A percentile compares a stretch with the other conserved stretches of the same genome.
phyloP scores from a whole-genome alignment of 1,284 basidiomycete genomes.

The Austroboletus sp. region DNA sequence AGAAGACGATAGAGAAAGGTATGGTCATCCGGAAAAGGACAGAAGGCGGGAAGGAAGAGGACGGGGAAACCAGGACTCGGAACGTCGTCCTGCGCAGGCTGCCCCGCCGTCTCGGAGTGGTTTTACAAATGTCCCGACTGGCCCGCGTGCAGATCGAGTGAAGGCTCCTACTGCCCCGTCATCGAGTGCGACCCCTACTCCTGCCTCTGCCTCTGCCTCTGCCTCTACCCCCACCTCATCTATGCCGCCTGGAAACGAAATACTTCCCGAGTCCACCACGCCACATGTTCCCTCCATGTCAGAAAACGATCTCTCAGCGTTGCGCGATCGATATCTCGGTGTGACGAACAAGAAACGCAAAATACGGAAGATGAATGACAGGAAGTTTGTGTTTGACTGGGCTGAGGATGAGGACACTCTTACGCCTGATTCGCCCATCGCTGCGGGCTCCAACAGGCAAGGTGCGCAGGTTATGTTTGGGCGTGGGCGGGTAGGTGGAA shows the following conservation, averaged over 20 bases:
- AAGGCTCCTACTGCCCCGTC: conserved; percentile 36
- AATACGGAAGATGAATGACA: conserved; percentile 87
- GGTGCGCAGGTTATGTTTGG: conserved; percentile 84
- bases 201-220: conserved; percentile 33
- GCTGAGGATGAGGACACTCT: conserved; percentile 89
- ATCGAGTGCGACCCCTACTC: conserved; percentile 24
- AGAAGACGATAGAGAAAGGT: conserved; percentile 59
- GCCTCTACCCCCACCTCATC: conserved; percentile 15
- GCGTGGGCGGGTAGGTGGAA: conserved; percentile 73
- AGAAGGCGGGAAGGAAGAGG: conserved; percentile 34
- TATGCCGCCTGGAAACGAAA: conserved; percentile 31
- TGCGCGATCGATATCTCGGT: conserved; percentile 85
- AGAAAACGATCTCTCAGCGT: conserved; percentile 65
- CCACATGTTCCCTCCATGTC: conserved; percentile 67
- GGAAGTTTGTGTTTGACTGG: conserved; percentile 99
- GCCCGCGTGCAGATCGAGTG: conserved; percentile 68
- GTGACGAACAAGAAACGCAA: conserved; percentile 89
- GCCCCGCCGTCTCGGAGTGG: conserved; percentile 31
- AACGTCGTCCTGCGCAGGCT: conserved; percentile 32
- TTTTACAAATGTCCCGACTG: conserved; percentile 70
- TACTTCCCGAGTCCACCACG: conserved; percentile 32
- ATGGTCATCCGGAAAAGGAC: conserved; percentile 48
- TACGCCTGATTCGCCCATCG: conserved; percentile 56
- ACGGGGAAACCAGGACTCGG: conserved; percentile 27
- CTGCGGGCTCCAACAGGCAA: conserved; percentile 60